phyloP scores from a whole-genome alignment of 768 basidiomycete genomes.

The Tulasnella calospora region DNA sequence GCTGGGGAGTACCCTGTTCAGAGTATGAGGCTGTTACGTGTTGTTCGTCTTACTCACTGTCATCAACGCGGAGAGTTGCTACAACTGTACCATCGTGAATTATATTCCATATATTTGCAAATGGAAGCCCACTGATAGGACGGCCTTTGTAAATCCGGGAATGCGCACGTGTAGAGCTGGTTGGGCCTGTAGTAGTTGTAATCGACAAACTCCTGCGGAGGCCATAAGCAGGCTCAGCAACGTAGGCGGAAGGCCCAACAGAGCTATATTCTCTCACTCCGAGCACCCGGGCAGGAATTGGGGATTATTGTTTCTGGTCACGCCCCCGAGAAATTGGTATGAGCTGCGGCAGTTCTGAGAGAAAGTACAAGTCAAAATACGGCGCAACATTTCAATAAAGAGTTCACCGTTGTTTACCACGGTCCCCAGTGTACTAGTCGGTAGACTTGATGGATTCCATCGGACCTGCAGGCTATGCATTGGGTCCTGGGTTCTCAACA shows the following conservation, averaged over 20 bases:
- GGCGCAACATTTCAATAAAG: no score
- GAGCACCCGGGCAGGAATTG: not conserved
- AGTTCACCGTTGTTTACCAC: not conserved
- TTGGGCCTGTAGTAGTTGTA: not conserved
- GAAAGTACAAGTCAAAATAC: no score
- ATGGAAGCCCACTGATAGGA: not conserved
- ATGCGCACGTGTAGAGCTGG: not conserved
- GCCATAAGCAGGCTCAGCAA: not conserved
- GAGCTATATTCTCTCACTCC: not conserved
- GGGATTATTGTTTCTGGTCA: not conserved
- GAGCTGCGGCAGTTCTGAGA: not conserved
- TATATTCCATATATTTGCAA: not conserved
- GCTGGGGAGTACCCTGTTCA: not conserved
- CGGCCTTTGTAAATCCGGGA: not conserved
- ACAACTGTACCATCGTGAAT: not conserved
- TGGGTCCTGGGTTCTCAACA: not conserved
- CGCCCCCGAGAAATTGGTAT: not conserved
- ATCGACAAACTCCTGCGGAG: not conserved
- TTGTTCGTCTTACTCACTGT: not conserved
- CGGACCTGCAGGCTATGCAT: not conserved
- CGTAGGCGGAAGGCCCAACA: not conserved
- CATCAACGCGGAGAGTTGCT: not conserved
- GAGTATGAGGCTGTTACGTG: not conserved
- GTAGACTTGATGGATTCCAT: not conserved
- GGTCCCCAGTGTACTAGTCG: not conserved